phyloP scores from a whole-genome alignment of 805 yeast genomes.

The Suhomyces kilbournensis region DNA sequence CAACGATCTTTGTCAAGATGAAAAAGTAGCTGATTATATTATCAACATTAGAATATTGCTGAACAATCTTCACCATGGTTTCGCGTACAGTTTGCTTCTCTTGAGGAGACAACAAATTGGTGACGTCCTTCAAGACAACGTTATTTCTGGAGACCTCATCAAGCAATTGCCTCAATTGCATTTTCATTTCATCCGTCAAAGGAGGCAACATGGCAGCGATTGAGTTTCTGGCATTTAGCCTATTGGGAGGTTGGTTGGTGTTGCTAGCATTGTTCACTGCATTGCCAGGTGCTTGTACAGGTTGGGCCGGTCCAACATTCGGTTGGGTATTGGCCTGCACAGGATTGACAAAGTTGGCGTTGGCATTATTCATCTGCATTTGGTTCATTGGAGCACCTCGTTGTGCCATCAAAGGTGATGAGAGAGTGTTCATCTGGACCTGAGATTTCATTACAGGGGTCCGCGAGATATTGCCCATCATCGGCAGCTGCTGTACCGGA shows the following conservation, averaged over 20 bases:
- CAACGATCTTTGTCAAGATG: constrained; percentile 68
- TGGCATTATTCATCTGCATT: constrained; percentile 7
- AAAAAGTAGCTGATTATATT: constrained; percentile 76
- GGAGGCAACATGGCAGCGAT: constrained; percentile 27
- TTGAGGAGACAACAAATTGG: constrained; percentile 55
- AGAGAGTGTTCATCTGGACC: constrained; percentile 12
- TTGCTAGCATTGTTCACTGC: background rate
- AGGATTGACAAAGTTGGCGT: background rate
- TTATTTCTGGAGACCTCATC: constrained; percentile 70
- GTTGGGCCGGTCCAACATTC: constrained; percentile 13
- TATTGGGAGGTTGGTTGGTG: background rate
- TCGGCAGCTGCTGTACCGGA: constrained; percentile 14
- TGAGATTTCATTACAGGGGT: constrained; percentile 14
- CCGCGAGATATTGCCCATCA: constrained; percentile 13
- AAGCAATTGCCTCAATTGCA: constrained; percentile 57
- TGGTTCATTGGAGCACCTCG: constrained; percentile 6
- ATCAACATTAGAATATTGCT: constrained; percentile 66
- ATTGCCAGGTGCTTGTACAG: background rate
- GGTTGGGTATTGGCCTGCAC: background rate
- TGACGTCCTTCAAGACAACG: constrained; percentile 62
- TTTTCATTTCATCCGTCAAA: constrained; percentile 59
- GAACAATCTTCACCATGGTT: constrained; percentile 52
- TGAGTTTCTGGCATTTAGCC: constrained; percentile 3
- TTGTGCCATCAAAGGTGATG: constrained; percentile 19
- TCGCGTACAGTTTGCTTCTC: constrained; percentile 63